Percentiles rank a stretch among this genome's conserved stretches.
These are phyloP conservation scores for Tetracladium marchalianum DNA, from an alignment of 495 filamentous ascomycete genomes.

Conservation along the genomic window DNA sequence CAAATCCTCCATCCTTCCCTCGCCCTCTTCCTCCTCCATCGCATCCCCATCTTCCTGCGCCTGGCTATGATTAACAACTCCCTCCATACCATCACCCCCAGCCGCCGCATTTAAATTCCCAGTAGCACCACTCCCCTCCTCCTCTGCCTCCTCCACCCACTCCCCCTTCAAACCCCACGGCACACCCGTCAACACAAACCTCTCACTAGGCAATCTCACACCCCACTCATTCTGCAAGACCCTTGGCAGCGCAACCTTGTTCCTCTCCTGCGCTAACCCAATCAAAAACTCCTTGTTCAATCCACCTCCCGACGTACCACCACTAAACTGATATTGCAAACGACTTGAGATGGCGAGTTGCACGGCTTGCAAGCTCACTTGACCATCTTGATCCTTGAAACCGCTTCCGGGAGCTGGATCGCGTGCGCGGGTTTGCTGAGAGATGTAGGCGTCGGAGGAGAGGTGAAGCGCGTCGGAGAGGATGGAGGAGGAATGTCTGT, in stretches of 20 bases:
- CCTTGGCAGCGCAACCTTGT: constrained; percentile 68
- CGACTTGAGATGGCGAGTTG: constrained; percentile 39
- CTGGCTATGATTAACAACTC: constrained; percentile 50
- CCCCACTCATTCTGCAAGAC: constrained; percentile 66
- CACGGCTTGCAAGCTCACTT: constrained; percentile 37
- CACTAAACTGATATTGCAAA: constrained; percentile 41
- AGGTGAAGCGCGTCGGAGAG: constrained; percentile 58
- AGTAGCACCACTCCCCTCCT: constrained; percentile 29
- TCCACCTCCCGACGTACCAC: constrained; percentile 32
- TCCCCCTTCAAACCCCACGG: constrained; percentile 76
- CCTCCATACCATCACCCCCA: constrained; percentile 39
- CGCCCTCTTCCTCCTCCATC: constrained; percentile 8
- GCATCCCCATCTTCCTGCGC: constrained; percentile 26
- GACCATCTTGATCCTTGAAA: constrained; percentile 31
- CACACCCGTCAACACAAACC: constrained; percentile 79
- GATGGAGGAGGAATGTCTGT: constrained; percentile 63
- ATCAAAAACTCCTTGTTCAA: constrained; percentile 79
- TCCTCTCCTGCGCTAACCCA: constrained; percentile 74
- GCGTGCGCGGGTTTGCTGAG: constrained; percentile 38
- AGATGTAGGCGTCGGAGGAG: constrained; percentile 50
- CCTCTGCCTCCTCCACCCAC: constrained; percentile 49
- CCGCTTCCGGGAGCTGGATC: constrained; percentile 33
- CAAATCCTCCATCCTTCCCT: constrained; percentile 20
- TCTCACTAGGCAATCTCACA: constrained; percentile 76
- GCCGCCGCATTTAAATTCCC: constrained; percentile 26